A percentile compares a stretch with the other conserved stretches of the same genome.
Evolutionary conservation across 768 basidiomycete species (phyloP).

Genomic region (Lactifluus subvellereus): DNA sequence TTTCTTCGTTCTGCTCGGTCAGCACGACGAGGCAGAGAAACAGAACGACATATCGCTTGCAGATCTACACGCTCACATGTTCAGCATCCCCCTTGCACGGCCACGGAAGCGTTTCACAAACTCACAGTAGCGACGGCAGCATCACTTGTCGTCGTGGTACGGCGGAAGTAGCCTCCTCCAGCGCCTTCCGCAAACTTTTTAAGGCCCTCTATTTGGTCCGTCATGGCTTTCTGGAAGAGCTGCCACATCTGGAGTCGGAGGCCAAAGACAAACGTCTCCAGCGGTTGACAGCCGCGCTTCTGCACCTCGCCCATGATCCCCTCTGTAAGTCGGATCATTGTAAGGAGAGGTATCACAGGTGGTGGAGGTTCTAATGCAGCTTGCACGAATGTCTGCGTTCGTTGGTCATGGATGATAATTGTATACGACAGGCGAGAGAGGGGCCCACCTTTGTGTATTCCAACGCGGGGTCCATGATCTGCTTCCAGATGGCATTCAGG

Average conservation of each 20-base stretch:
- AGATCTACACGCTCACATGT: constrained; percentile 41
- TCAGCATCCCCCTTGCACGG: constrained; percentile 21
- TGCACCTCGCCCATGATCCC: constrained; percentile 70
- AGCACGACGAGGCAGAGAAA: constrained; percentile 82
- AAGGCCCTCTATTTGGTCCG: constrained; percentile 73
- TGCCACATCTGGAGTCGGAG: constrained; percentile 90
- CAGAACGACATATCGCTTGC: constrained; percentile 67
- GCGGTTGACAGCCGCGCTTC: constrained; percentile 68
- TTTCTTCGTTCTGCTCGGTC: constrained; percentile 81
- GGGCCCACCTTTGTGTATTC: constrained; percentile 70
- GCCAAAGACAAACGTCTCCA: constrained; percentile 75
- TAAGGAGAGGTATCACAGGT: constrained; percentile 69
- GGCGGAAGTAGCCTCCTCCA: constrained; percentile 54
- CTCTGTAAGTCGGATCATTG: constrained; percentile 90
- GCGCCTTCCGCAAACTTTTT: constrained; percentile 78
- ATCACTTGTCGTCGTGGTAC: constrained; percentile 61
- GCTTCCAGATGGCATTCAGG: constrained; percentile 77
- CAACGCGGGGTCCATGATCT: constrained; percentile 85
- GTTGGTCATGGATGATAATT: not conserved
- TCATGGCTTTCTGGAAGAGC: constrained; percentile 84
- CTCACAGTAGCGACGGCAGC: constrained; percentile 55
- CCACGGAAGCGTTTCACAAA: constrained; percentile 15
- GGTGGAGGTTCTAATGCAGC: constrained; percentile 69
- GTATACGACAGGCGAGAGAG: not conserved
- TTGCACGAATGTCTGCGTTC: constrained; percentile 56